Evolutionary conservation across 2,329 filamentous ascomycete genomes (phyloP).

Genomic region (Emergomyces pasteurianus): DNA sequence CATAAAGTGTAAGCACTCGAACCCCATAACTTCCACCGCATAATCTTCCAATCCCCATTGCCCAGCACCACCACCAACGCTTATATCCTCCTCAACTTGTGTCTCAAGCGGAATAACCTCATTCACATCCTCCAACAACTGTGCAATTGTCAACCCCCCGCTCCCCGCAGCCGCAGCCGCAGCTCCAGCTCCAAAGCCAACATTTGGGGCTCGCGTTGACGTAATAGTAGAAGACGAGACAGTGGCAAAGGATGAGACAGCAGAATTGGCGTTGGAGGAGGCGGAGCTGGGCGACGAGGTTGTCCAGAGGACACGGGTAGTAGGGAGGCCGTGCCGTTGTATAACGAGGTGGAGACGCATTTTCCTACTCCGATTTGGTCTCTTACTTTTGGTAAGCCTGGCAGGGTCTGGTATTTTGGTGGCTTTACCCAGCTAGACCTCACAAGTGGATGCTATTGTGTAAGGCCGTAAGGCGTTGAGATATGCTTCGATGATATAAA

Average conservation of each 20-base stretch:
- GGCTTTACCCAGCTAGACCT: not conserved
- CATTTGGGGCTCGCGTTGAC: conserved; percentile 24
- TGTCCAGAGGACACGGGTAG: conserved; percentile 60
- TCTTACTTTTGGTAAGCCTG: not conserved
- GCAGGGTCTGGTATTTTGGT: not conserved
- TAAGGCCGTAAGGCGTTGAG: too few relatives aligned
- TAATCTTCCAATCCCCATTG: conserved; percentile 85
- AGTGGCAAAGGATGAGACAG: conserved; percentile 19
- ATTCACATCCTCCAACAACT: conserved; percentile 68
- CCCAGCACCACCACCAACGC: conserved; percentile 16
- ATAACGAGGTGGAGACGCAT: conserved; percentile 67
- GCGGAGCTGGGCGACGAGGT: conserved; percentile 36
- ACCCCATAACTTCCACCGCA: conserved; percentile 66
- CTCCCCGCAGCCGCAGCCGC: conserved; percentile 19
- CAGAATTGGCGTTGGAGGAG: conserved; percentile 17
- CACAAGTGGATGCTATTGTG: not conserved
- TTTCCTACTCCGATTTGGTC: not conserved
- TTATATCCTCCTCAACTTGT: conserved; percentile 25
- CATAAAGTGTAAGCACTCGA: conserved; percentile 82
- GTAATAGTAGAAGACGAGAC: conserved; percentile 14
- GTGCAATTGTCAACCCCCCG: conserved; percentile 56
- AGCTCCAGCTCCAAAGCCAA: conserved; percentile 18
- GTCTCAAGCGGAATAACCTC: conserved; percentile 71
- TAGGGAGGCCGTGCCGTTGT: conserved; percentile 60
- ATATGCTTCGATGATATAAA: not conserved